Evolutionary conservation across 331 rosid genomes (phyloP), one percentile per base, ranked within the genome.

Genomic region (Phaseolus coccineus): DNA sequence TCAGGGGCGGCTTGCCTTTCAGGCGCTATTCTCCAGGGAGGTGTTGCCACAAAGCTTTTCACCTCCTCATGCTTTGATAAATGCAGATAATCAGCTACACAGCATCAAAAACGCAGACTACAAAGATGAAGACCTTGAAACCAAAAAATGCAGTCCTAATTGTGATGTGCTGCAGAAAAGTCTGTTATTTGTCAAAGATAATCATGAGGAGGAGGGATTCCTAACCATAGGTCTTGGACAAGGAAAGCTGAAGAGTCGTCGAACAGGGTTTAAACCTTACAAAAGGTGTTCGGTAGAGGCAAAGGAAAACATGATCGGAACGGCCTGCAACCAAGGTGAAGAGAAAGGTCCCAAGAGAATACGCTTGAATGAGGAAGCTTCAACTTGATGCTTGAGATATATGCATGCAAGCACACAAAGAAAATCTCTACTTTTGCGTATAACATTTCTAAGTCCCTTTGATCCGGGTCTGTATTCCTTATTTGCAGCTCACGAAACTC

Each of bases 341-440:
- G 64, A 58, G 10, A 58, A 58, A 58, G 64, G 64, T 58, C 64
- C 64, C 0, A 58, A 58, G 64, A 58, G 64, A 58, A 65, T 92
- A 79, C 88, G 96, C 74, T 73, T 90, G 90, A 96, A 87, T 74
- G 89, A 85, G 77, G 90, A 81, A 70, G 80, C 89, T 79, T 85
- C 87, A 56, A 76, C 80, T 4, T 25, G 37, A 58, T 58, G 64
- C n/a, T 25, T 25, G 13, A 44, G 63, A 56, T 9, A 57, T 57
- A 25, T 58, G 37, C 63, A 10, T 56, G 63, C 63, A 10, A 56
- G n/a, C 33, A 58, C 37, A 57, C 35, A 11, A 11, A 65, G 65
- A 76, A 76, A 33, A 48, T 77, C 40, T 76, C 48, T 51, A 51
- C 69, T 80, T 27, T 56, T 58, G 37, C 64, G 30, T 57, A 25